A percentile compares a stretch with the other conserved stretches of the same genome.
phyloP scores from a whole-genome alignment of 257 asterid genomes.

The Thymus quinquecostatus region DNA sequence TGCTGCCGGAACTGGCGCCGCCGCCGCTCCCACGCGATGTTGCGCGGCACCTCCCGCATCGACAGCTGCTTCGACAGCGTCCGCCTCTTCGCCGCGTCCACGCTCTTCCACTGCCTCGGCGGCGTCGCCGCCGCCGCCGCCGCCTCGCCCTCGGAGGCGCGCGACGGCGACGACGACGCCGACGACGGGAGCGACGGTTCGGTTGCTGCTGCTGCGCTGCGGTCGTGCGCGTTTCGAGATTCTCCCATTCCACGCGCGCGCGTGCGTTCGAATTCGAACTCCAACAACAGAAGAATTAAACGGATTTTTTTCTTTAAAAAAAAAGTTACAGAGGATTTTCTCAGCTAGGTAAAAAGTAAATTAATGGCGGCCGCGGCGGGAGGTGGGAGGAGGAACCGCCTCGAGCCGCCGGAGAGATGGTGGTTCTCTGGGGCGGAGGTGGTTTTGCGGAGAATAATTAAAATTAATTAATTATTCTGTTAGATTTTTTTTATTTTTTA shows the following conservation, averaged over 20 bases:
- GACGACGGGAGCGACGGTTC: conserved; percentile 9
- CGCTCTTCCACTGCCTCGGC: conserved; percentile 55
- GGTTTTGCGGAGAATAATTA: background rate
- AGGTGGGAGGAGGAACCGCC: conserved; percentile 51
- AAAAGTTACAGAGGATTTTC: background rate
- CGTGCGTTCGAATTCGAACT: background rate
- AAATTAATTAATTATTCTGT: conserved; percentile 16
- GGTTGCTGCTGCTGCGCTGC: background rate
- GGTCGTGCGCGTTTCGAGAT: conserved; percentile 2
- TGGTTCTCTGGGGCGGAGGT: background rate
- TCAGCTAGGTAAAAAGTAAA: background rate
- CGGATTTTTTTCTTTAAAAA: too few relatives aligned
- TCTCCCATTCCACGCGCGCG: conserved; percentile 25
- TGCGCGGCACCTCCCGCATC: conserved; percentile 70
- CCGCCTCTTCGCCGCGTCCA: conserved; percentile 31
- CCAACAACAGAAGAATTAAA: too few relatives aligned
- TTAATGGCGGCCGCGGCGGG: conserved; percentile 50
- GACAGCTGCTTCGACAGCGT: conserved; percentile 60
- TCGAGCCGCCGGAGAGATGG: conserved; percentile 52
- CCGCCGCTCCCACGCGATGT: conserved; percentile 80
- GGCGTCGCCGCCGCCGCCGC: conserved; percentile 37
- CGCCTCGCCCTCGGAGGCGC: conserved; percentile 54
- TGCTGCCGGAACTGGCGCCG: conserved; percentile 53
- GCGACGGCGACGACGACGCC: conserved; percentile 26
- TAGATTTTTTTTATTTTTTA: background rate